phyloP scores from a whole-genome alignment of 805 yeast species.

The Grigorovia jiainica region DNA sequence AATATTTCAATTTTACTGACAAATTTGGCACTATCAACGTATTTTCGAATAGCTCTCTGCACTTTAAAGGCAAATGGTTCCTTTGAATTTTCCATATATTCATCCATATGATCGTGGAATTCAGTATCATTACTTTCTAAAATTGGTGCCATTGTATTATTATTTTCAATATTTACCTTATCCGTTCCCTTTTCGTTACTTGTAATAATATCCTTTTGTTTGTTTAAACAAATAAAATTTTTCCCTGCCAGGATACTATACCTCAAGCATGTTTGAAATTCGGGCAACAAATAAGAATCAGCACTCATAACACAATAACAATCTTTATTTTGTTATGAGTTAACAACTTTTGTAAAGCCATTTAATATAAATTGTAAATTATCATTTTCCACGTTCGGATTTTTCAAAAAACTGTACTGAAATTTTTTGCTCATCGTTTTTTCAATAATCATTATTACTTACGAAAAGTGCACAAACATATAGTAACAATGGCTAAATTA shows the following conservation, averaged over 20 bases:
- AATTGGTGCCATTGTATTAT: neutral
- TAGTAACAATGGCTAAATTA: constrained; percentile 60
- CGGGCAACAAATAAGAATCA: constrained; percentile 8
- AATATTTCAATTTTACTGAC: neutral
- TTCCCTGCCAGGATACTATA: constrained; percentile 12
- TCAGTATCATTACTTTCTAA: neutral
- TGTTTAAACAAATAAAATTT: constrained; percentile 14
- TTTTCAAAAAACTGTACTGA: neutral
- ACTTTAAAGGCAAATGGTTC: neutral
- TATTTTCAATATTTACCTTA: neutral
- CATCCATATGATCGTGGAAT: neutral
- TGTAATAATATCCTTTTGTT: constrained; percentile 3
- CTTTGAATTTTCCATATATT: neutral
- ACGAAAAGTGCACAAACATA: too few species aligned
- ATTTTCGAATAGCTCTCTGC: neutral
- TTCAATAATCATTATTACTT: too few species aligned
- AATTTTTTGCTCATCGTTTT: neutral
- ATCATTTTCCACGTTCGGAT: neutral
- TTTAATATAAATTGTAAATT: too few species aligned
- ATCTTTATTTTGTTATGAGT: too few species aligned
- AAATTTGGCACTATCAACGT: neutral
- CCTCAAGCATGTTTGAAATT: constrained; percentile 13
- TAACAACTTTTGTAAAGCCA: too few species aligned
- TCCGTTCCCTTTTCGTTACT: neutral
- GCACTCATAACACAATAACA: neutral